Evolutionary conservation across 2,329 filamentous ascomycete genomes (phyloP).

Genomic region (Lasiodiplodia sp.): DNA sequence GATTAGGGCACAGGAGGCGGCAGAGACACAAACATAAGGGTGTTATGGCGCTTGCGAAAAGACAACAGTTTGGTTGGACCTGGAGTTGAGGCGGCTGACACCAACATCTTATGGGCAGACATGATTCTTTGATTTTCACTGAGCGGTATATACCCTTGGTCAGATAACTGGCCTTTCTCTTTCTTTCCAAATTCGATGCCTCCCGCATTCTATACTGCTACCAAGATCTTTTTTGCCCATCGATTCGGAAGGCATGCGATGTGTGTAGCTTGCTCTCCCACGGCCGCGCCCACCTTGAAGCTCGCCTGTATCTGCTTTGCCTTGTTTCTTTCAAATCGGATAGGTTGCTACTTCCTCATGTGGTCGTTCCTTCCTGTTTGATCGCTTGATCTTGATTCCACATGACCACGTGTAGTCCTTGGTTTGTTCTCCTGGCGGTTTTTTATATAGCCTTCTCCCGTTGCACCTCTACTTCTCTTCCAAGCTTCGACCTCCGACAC

Average conservation of each 20-base stretch:
- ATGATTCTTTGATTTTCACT: background rate
- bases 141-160: constrained; percentile 13
- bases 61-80: background rate
- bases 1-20: constrained; percentile 43
- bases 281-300: too few relatives aligned
- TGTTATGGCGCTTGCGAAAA: background rate
- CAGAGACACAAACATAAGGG: background rate
- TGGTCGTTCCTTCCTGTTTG: background rate
- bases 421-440: background rate
- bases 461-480: background rate
- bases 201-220: background rate
- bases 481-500: background rate
- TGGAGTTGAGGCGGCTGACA: background rate
- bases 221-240: background rate
- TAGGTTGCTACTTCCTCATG: background rate
- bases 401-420: background rate
- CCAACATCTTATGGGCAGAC: background rate
- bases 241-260: background rate
- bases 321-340: background rate
- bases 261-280: background rate
- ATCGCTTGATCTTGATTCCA: background rate
- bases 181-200: background rate
- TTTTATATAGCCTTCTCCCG: background rate
- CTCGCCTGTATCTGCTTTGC: too few relatives aligned
- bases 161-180: background rate